Evolutionary conservation across 306 rosid species (phyloP).

Genomic region (Cucumis sativus): DNA sequence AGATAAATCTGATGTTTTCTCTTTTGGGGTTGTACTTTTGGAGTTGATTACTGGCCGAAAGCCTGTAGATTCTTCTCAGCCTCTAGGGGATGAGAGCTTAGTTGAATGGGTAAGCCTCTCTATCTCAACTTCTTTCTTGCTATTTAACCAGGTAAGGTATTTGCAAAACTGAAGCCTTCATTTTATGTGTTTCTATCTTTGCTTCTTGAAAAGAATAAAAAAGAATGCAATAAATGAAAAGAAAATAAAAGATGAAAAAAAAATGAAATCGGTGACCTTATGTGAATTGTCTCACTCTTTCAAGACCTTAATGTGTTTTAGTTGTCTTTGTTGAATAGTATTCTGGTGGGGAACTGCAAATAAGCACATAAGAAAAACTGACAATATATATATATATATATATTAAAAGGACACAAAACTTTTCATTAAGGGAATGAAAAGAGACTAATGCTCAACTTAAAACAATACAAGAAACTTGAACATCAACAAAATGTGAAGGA

Average conservation of each 20-base stretch:
- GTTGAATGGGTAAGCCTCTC: conserved; percentile 82
- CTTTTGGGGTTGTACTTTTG: conserved; percentile 87
- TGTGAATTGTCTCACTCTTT: background rate
- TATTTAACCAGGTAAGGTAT: background rate
- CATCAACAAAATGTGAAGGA: too few species aligned
- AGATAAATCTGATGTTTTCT: conserved; percentile 92
- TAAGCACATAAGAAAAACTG: too few species aligned
- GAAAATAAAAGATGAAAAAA: too few species aligned
- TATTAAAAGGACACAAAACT: too few species aligned
- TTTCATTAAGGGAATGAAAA: too few species aligned
- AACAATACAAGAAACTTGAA: too few species aligned
- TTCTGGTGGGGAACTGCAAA: too few species aligned
- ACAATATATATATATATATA: too few species aligned
- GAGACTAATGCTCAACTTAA: too few species aligned
- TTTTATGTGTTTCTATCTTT: too few species aligned
- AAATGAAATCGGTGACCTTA: background rate
- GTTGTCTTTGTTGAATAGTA: too few species aligned
- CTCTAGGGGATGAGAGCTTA: conserved; percentile 86
- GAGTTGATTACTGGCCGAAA: conserved; percentile 93
- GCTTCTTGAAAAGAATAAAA: background rate
- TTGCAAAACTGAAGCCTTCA: background rate
- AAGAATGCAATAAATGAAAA: too few species aligned
- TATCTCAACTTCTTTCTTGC: background rate
- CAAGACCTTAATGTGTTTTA: background rate
- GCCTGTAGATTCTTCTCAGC: conserved; percentile 93